Base-by-base conservation (phyloP, 2,329 filamentous ascomycete species). In the Stagonosporopsis chrysanthemi region DNA sequence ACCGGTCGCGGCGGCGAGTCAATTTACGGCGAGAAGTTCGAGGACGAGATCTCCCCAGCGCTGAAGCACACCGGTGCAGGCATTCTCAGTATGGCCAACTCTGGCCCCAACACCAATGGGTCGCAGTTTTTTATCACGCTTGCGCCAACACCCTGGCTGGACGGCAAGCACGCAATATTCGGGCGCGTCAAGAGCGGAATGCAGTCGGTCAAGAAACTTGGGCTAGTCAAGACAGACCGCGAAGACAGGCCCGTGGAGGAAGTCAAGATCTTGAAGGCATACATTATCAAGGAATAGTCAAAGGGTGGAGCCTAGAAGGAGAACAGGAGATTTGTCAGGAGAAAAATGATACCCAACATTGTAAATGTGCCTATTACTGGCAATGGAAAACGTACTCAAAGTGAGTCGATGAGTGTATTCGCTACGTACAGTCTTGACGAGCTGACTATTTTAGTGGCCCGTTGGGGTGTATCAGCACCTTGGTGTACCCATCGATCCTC, bases 111-210 rank as follows among this genome's bases (percentile, higher is more conserved):
- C 76, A 96, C 94, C 33, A 98, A 98, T 76, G 94, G 94, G 22
- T 91, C 87, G 56, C 95, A 98, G 79, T 99, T 98, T 79, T 98
- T 98, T 75, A 88, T 99, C 65, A 98, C 95, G 0, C 83, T 98
- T 31, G 94, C 92, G 7, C 94, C 94, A 4, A 94, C 95, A 15
- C 95, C 95, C 0, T 98, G 94, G 94, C 79, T 99, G 58, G 95
- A 99, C 78, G 92, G 93, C 22, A 97, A 97, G 78, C 94, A 99
- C 76, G 96, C 93, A 11, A 96, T 99, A 65, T 99, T 99, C 74
- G 95, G 95, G 1, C 82, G 94, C 51, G 92, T 99, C 36, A 93
- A 90, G 80, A 85, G 79, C 52, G 95, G 95, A 0, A 86, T 98
- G 84, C 82, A 84, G 54, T 83, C 94, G n/a, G 88, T 98, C 26